Conservation (phyloP, 495 filamentous ascomycete genomes). For the Xylaria telfairii region DNA sequence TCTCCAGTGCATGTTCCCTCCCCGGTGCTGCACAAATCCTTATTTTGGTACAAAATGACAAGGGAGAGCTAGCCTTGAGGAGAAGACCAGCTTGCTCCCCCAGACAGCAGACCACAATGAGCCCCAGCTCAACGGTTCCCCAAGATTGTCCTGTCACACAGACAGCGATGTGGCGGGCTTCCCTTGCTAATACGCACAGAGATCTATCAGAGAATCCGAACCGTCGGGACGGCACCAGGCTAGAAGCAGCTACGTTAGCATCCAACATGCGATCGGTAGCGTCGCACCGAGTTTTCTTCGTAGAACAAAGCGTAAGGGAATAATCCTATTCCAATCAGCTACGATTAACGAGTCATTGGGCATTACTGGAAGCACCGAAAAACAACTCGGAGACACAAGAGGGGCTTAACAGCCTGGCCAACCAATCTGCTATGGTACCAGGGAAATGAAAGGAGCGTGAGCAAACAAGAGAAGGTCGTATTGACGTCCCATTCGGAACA, state of each 20-base stretch:
- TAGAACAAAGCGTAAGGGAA: not conserved
- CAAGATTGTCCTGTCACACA: conserved; percentile 24
- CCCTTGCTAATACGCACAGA: conserved; percentile 23
- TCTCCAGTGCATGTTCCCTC: not conserved
- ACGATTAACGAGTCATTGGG: not conserved
- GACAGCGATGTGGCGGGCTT: conserved; percentile 23
- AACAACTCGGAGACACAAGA: not conserved
- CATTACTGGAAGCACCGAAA: not conserved
- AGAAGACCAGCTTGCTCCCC: conserved; percentile 10
- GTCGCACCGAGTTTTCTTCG: conserved; percentile 6
- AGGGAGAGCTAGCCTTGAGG: conserved; percentile 7
- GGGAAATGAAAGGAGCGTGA: conserved; percentile 27
- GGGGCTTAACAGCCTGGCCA: not conserved
- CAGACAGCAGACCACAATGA: not conserved
- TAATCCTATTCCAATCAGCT: not conserved
- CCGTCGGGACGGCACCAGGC: conserved; percentile 20
- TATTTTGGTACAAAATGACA: conserved; percentile 12
- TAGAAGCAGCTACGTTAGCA: conserved; percentile 20
- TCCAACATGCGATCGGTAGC: conserved; percentile 9
- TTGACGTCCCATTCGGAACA: conserved; percentile 18
- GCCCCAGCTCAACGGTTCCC: conserved; percentile 21
- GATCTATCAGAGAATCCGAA: conserved; percentile 21
- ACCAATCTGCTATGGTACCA: not conserved
- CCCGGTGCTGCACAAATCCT: conserved; percentile 3
- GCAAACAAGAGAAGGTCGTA: conserved; percentile 22